Percentiles rank a stretch among this genome's conserved stretches.
phyloP scores from a whole-genome alignment of 106 monocot species.

The Phalaenopsis aphrodite region DNA sequence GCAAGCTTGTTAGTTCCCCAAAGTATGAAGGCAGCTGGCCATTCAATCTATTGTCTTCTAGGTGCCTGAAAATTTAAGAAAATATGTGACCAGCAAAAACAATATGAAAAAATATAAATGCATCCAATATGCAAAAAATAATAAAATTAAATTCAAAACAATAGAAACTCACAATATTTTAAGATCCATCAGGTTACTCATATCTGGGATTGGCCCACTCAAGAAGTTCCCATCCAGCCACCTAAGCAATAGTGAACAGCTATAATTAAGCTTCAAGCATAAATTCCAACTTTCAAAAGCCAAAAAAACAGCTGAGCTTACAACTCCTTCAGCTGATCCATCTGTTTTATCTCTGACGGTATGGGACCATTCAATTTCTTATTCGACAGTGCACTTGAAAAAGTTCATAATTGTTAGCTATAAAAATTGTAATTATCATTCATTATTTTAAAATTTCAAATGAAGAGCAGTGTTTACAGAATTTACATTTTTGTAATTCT shows the following conservation, averaged over 20 bases:
- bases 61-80: conserved; percentile 25
- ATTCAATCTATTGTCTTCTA: conserved; percentile 39
- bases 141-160: background rate
- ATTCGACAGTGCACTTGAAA: conserved; percentile 15
- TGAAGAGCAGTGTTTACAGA: background rate
- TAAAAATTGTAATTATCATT: background rate
- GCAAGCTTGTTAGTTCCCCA: conserved; percentile 27
- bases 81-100: background rate
- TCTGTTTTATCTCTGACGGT: conserved; percentile 19
- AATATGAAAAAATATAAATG: background rate
- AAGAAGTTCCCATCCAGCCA: conserved; percentile 39
- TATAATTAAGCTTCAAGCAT: background rate
- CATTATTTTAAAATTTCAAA: background rate
- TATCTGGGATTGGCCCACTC: conserved; percentile 30
- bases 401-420: background rate
- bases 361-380: conserved; percentile 23
- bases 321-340: conserved; percentile 26
- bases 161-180: conserved; percentile 23
- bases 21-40: conserved; percentile 37
- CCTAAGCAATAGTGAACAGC: conserved; percentile 14
- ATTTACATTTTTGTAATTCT: conserved; percentile 39
- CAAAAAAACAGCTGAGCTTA: conserved; percentile 8
- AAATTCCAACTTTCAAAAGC: background rate
- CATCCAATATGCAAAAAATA: background rate
- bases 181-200: conserved; percentile 22